Evolutionary conservation across 208 protist genomes (phyloP), one percentile per base, ranked within the genome.

Genomic region (Crithidia fasciculata): DNA sequence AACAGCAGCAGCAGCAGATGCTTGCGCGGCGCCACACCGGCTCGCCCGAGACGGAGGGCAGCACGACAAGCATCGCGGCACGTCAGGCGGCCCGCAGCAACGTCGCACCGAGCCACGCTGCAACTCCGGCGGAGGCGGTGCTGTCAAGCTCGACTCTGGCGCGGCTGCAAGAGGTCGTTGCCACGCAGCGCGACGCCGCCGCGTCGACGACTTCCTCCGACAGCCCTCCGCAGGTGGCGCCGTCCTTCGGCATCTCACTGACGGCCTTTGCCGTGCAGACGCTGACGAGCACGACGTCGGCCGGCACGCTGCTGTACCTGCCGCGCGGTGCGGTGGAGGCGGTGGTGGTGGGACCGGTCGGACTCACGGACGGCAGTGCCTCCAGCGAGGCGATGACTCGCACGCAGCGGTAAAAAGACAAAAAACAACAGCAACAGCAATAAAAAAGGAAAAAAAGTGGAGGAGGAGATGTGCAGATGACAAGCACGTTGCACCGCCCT

Each of bases 231-330:
- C 65, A 18, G 37, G 53, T 67, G 10, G 60, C 45, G 12, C 66
- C 73, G 45, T 78, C 73, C 0, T 78, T 78, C 37, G 60, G 55
- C 28, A 78, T 78, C 19, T 58, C 65, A 0, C 65, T 72, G 55
- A 78, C 73, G 9, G 65, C 73, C 2, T 78, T 68, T 40, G 73
- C 73, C 8, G 54, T 72, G 8, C 57, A 78, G 58, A 78, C 73
- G 19, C 44, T 78, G 39, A 62, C 63, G 5, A 71, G 59, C 37
- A 28, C 65, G 12, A 7, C 58, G 40, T 71, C 73, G 8, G 18
- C 68, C 10, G 73, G 73, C 37, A 78, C 73, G 65, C 73, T 78
- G 43, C 59, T 78, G 28, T 78, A 68, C 39, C 28, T 78, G 63
- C 73, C 73, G 3, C 73, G 65, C 16, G 73, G 73, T 7, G 73